Evolutionary conservation across 768 basidiomycete species (phyloP), one percentile per base, ranked within the genome.

Genomic region (Lanmaoa pseudosensibilis): DNA sequence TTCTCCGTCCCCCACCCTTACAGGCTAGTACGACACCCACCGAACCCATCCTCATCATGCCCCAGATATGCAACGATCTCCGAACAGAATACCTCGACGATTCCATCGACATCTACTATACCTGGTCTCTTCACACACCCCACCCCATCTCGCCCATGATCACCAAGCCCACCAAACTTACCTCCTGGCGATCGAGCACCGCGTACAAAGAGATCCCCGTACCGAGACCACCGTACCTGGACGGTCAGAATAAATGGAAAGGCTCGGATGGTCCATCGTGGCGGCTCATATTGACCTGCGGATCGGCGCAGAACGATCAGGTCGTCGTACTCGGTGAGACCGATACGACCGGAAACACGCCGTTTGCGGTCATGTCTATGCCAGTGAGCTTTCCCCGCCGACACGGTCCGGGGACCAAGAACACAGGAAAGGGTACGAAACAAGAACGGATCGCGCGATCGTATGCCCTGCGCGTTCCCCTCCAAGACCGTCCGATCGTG

Each of bases 31-130:
- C 78, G 2, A 69, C 74, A 11, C 73, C 74, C 0, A 63, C 69
- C 1, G 62, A 67, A 18, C 55, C 55, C 5, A 72, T 94, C 48
- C 70, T 75, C 13, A 81, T 95, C 50, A 92, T 86, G 2, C 92
- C 91, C 1, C 93, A 95, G 69, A 83, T 97, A 57, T 84, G 87
- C 32, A 96, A 97, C 69, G 94, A 96, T 63, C 80, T 96, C 23
- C 82, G 94, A 33, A 96, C 94, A 34, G 93, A 94, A 68, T 73
- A 78, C 1, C 83, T 78, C 63, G 74, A 77, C 12, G 73, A 68
- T 18, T 70, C 79, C 1, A 77, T 81, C 54, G 86, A 92, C 56
- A 81, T 96, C 37, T 87, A 75, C 67, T 93, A 86, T 66, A 73
- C 80, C 25, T 95, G 92, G 92, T 60, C 62, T 38, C 69, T 69